Evolutionary conservation across 306 rosid genomes (phyloP), one percentile per base, ranked within the genome.

Genomic region (Dryas octopetala): DNA sequence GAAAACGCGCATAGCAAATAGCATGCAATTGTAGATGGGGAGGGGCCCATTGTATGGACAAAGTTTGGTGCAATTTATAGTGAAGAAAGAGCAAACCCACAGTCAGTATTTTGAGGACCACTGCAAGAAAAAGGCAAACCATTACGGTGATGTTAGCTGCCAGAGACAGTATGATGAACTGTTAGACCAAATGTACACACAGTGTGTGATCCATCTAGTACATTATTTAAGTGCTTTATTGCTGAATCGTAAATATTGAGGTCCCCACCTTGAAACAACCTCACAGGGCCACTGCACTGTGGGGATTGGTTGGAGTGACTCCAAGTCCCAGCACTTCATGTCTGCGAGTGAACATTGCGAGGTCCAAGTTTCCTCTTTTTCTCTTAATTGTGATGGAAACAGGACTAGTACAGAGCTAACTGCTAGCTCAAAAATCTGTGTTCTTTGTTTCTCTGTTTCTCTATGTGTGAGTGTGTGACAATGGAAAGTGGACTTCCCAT

Each of bases 401-500:
- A 32, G 46, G 55, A 28, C 44, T 60, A 65, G 76, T 74, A 74
- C 76, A 45, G 54, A 44, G 62, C 55, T 58, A 28, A 14, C 26
- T 63, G 12, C 62, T 32, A 38, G 9, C 62, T 55, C 19, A 5
- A 14, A 53, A 23, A 14, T 40, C 32, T 32, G 2, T 32, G 1
- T 32, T 32, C 64, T 47, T 44, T 78, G 62, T 46, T 65, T 71
- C 81, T 49, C 44, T 76, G 64, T 71, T 68, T 71, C 32, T 68
- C 58, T 62, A 28, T 60, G 50, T 38, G 43, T 48, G 44, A n/a
- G 49, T 54, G n/a, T 8, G 77, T 49, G 82, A 75, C 71, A 17
- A 93, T 93, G 98, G 96, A 89, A 80, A 84, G 70, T 74, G 91
- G 96, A 75, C 79, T 85, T 62, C 93, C 97, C 72, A 78, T 89